phyloP scores from a whole-genome alignment of 768 basidiomycete genomes.

The Trametopsis cervina region DNA sequence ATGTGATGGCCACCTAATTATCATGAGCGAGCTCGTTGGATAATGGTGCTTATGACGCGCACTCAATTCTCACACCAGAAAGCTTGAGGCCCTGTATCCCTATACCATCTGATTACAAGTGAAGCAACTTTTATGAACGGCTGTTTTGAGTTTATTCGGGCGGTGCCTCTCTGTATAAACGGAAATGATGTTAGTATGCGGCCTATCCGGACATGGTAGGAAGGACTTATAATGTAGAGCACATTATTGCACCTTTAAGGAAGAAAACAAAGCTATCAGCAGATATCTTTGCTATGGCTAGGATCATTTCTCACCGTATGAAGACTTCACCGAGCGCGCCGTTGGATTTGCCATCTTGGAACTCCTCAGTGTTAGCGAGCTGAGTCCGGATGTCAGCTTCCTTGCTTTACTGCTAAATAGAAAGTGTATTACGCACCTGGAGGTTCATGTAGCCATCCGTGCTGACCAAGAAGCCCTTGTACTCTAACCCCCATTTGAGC shows the following conservation, averaged over 20 bases:
- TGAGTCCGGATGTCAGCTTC: constrained; percentile 32
- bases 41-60: no score
- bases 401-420: no score
- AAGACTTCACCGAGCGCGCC: constrained; percentile 98
- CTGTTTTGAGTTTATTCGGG: constrained; percentile 32
- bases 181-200: constrained; percentile 17
- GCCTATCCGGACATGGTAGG: not conserved
- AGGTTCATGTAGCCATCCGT: constrained; percentile 99
- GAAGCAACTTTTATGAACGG: no score
- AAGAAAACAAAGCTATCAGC: constrained; percentile 10
- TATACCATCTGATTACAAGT: no score
- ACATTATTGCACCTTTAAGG: constrained; percentile 84
- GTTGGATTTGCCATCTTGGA: constrained; percentile 91
- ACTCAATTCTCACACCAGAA: no score
- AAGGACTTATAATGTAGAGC: constrained; percentile 82
- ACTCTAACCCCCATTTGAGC: constrained; percentile 98
- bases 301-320: constrained; percentile 62
- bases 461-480: constrained; percentile 98
- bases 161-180: constrained; percentile 68
- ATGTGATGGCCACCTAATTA: no score
- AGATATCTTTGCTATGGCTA: not conserved
- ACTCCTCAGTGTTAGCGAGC: constrained; percentile 99
- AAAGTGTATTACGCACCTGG: constrained; percentile 58
- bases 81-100: no score
- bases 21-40: no score